Conservation (phyloP, 257 asterid species). For the Scutellaria minor region DNA sequence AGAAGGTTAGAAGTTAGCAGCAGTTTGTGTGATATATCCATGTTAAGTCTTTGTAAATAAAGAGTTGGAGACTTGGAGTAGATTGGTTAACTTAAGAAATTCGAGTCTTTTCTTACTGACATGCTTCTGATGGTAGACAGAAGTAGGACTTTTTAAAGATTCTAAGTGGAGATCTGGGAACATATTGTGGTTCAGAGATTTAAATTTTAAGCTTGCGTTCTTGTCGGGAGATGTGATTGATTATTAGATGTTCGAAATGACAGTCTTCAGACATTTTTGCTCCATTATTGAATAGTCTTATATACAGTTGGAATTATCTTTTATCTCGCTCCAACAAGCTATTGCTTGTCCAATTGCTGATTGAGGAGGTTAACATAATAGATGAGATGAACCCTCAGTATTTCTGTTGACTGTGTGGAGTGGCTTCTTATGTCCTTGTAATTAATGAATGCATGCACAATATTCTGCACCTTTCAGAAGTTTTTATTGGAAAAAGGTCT, state of each 20-base stretch:
- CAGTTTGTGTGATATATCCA: too few species aligned
- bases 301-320: neutral
- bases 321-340: neutral
- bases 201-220: too few species aligned
- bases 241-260: neutral
- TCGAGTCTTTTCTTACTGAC: too few species aligned
- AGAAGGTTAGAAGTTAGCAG: too few species aligned
- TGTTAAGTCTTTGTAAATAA: too few species aligned
- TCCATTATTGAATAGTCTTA: conserved; percentile 7
- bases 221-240: neutral
- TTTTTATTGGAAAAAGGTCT: conserved; percentile 12
- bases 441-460: conserved; percentile 1
- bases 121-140: too few species aligned
- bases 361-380: conserved; percentile 17
- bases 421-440: conserved; percentile 19
- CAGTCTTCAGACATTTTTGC: neutral
- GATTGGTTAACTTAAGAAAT: too few species aligned
- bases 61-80: too few species aligned
- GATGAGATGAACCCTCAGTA: conserved; percentile 6
- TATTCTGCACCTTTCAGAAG: neutral
- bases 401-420: conserved; percentile 14
- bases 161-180: too few species aligned
- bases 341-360: neutral
- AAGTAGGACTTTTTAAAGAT: too few species aligned
- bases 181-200: too few species aligned